Evolutionary conservation across 192 early-diverging fungal species (phyloP).

Genomic region (Coemansia sp.): DNA sequence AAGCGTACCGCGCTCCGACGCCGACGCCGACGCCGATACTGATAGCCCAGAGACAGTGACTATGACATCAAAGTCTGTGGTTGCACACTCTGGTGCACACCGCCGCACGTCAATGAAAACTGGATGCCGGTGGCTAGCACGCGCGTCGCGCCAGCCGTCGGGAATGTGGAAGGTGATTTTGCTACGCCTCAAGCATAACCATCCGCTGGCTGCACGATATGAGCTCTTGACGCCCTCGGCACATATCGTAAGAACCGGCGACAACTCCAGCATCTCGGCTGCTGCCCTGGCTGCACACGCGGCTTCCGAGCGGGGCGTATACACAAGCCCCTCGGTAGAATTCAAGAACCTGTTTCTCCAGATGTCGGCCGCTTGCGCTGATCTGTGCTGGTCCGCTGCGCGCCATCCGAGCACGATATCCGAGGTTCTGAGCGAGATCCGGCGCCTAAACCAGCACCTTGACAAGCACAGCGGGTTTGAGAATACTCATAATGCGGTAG

Average conservation of each 20-base stretch:
- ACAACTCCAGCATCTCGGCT: conserved; percentile 36
- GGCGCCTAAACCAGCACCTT: conserved; percentile 47
- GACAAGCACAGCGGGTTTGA: conserved; percentile 18
- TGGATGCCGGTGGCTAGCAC: conserved; percentile 56
- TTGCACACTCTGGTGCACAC: conserved; percentile 53
- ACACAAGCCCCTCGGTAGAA: conserved; percentile 34
- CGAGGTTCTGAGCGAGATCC: conserved; percentile 55
- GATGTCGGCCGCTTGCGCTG: conserved; percentile 44
- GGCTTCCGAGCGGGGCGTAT: conserved; percentile 38
- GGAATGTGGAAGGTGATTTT: conserved; percentile 59
- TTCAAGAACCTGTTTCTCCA: conserved; percentile 55
- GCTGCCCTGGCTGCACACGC: conserved; percentile 39
- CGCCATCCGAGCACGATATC: conserved; percentile 42
- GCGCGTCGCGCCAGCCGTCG: conserved; percentile 52
- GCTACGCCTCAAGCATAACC: conserved; percentile 57
- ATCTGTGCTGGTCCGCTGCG: conserved; percentile 57
- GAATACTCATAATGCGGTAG: not conserved
- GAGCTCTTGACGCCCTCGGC: conserved; percentile 22
- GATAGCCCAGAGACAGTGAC: not conserved
- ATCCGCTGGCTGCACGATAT: conserved; percentile 46
- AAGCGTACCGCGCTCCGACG: conserved; percentile 28
- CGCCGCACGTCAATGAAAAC: conserved; percentile 59
- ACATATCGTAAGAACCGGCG: conserved; percentile 32
- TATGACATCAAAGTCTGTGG: conserved; percentile 4
- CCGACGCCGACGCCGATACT: conserved; percentile 13